Conservation (phyloP, 176 grass and related monocot species). For the Thalia dealbata region DNA sequence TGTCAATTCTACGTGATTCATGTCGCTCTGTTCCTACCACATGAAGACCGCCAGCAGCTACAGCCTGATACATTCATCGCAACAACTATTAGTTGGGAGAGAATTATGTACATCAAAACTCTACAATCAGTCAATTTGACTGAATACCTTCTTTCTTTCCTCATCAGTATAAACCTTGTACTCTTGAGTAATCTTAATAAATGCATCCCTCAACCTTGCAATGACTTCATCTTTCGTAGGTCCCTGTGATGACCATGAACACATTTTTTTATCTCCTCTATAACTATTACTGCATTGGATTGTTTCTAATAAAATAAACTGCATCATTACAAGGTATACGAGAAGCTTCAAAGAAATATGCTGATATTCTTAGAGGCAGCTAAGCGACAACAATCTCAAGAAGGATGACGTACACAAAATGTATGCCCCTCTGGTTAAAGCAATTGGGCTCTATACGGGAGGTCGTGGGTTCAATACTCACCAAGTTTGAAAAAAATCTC, state of each 20-base stretch:
- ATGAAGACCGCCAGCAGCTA: slow-evolving; percentile 84
- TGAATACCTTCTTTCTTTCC: slow-evolving; percentile 72
- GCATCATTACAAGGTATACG: too few species aligned
- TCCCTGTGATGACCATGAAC: slow-evolving; percentile 37
- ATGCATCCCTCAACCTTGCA: slow-evolving; percentile 73
- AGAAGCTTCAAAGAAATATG: too few species aligned
- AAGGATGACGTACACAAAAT: too few species aligned
- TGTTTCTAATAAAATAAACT: neutral
- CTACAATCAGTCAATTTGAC: slow-evolving; percentile 11
- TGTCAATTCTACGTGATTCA: slow-evolving; percentile 95
- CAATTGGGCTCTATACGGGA: too few species aligned
- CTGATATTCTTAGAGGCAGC: too few species aligned
- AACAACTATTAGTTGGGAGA: slow-evolving; percentile 9
- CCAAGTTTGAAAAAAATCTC: too few species aligned
- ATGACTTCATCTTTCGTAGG: slow-evolving; percentile 91
- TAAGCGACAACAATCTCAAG: too few species aligned
- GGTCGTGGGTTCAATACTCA: too few species aligned
- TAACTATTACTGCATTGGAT: neutral
- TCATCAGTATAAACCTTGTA: slow-evolving; percentile 89
- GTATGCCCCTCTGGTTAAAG: too few species aligned
- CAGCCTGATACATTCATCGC: slow-evolving; percentile 43
- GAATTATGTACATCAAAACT: slow-evolving; percentile 20
- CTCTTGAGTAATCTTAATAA: slow-evolving; percentile 69
- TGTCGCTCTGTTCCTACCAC: slow-evolving; percentile 93
- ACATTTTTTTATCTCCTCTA: slow-evolving; percentile 13